These are phyloP conservation scores for Exutisphaerella laricina DNA, from an alignment of 2,329 filamentous ascomycete genomes.

Conservation along the genomic window DNA sequence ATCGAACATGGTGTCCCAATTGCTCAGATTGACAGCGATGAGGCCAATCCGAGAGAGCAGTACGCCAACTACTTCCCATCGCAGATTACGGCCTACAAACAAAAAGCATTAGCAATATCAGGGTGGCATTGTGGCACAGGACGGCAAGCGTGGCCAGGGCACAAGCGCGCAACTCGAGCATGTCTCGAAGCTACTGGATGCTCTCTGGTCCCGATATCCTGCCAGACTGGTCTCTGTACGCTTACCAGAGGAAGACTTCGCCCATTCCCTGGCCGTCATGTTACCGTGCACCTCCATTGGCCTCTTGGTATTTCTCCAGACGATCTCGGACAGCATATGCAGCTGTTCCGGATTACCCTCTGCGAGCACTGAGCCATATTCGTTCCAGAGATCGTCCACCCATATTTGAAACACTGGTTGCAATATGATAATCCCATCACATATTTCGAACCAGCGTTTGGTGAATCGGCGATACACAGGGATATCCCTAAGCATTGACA, in stretches of 20 bases:
- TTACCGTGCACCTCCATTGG: slow-evolving; percentile 34
- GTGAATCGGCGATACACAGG: slow-evolving; percentile 29
- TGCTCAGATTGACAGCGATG: slow-evolving; percentile 31
- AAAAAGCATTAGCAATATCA: too few relatives aligned
- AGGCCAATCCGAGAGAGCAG: slow-evolving; percentile 37
- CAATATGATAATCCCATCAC: slow-evolving; percentile 32
- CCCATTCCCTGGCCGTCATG: slow-evolving; percentile 38
- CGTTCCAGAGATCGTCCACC: slow-evolving; percentile 35
- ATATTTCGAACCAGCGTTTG: slow-evolving; percentile 30
- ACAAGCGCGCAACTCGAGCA: too few relatives aligned
- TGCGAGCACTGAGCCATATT: slow-evolving; percentile 27
- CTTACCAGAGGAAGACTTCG: slow-evolving; percentile 35
- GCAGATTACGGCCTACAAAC: slow-evolving; percentile 34
- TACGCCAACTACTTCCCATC: slow-evolving; percentile 43
- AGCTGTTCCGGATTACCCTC: slow-evolving; percentile 32
- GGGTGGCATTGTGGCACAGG: too few relatives aligned
- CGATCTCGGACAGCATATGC: slow-evolving; percentile 35
- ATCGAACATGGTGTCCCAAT: slow-evolving; percentile 35
- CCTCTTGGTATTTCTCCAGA: slow-evolving; percentile 40
- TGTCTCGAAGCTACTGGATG: too few relatives aligned
- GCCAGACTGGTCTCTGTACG: too few relatives aligned
- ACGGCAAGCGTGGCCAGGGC: too few relatives aligned
- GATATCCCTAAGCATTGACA: slow-evolving; percentile 30
- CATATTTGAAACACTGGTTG: slow-evolving; percentile 30
- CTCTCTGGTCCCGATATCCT: too few relatives aligned